Percentiles rank a stretch among this genome's conserved stretches.
phyloP scores from a whole-genome alignment of 2,329 filamentous ascomycete species.

The Aspergillus sp. region DNA sequence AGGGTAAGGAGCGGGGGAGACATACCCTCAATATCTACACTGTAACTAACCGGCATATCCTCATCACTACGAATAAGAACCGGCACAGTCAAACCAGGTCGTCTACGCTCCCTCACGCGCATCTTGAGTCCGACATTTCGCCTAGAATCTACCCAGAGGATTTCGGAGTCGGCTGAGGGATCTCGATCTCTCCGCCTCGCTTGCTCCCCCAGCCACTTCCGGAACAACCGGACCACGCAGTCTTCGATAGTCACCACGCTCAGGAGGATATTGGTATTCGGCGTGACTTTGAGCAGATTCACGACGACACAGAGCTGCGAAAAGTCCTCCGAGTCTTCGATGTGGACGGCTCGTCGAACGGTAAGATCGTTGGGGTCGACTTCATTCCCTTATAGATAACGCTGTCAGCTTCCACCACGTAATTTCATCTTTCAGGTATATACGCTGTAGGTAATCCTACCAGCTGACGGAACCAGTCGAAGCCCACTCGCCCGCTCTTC shows the following conservation, averaged over 20 bases:
- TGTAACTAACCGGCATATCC: slow-evolving; percentile 57
- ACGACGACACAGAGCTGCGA: slow-evolving; percentile 63
- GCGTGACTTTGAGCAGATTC: slow-evolving; percentile 60
- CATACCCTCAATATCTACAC: slow-evolving; percentile 64
- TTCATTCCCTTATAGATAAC: background rate
- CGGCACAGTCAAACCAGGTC: slow-evolving; percentile 38
- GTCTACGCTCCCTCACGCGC: slow-evolving; percentile 49
- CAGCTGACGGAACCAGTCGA: slow-evolving; percentile 4
- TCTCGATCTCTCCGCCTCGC: slow-evolving; percentile 6
- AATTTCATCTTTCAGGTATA: too few species aligned
- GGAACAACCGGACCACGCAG: slow-evolving; percentile 61
- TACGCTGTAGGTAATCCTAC: too few species aligned
- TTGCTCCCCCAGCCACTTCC: slow-evolving; percentile 57
- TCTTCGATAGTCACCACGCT: slow-evolving; percentile 60
- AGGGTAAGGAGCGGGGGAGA: background rate
- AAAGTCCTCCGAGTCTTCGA: slow-evolving; percentile 50
- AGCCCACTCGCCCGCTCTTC: slow-evolving; percentile 20
- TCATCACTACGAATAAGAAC: slow-evolving; percentile 53
- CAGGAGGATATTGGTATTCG: slow-evolving; percentile 53
- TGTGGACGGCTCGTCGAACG: background rate
- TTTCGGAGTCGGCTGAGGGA: slow-evolving; percentile 12
- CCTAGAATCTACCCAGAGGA: slow-evolving; percentile 61
- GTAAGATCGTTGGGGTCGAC: slow-evolving; percentile 6
- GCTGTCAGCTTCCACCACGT: too few species aligned
- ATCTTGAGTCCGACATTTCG: slow-evolving; percentile 62